Conservation (phyloP, 306 rosid species). For the Hylodesmum podocarpum region DNA sequence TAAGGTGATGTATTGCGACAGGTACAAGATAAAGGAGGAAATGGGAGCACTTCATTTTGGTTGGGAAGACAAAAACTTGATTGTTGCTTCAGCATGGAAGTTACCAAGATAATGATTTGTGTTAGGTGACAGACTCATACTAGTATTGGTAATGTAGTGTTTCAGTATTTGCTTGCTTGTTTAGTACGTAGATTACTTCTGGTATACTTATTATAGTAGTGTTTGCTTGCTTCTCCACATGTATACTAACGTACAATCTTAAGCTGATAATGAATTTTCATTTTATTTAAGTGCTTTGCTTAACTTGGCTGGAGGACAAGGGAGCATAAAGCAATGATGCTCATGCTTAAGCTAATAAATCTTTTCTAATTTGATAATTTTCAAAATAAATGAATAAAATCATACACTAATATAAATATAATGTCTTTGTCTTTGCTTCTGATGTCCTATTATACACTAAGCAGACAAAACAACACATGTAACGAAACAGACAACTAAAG, state of each 20-base stretch:
- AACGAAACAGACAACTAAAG: background rate
- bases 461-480: background rate
- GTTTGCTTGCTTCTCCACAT: constrained; percentile 28
- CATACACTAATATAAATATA: background rate
- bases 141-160: background rate
- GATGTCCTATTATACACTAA: constrained; percentile 16
- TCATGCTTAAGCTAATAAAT: background rate
- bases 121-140: background rate
- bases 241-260: constrained; percentile 35
- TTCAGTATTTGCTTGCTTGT: constrained; percentile 30
- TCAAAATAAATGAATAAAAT: background rate
- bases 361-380: background rate
- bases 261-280: constrained; percentile 30
- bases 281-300: background rate
- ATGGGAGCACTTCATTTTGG: constrained; percentile 86
- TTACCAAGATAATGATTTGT: constrained; percentile 34
- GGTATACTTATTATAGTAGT: background rate
- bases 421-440: too few relatives aligned
- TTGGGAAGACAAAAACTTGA: constrained; percentile 90
- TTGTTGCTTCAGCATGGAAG: constrained; percentile 94
- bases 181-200: constrained; percentile 8
- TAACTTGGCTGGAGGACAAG: background rate
- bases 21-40: constrained; percentile 74
- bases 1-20: constrained; percentile 59
- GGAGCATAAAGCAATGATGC: background rate